Percentiles rank a stretch among this genome's conserved stretches.
phyloP scores from a whole-genome alignment of 2,329 filamentous ascomycete genomes.

The Aschersonia sp. region DNA sequence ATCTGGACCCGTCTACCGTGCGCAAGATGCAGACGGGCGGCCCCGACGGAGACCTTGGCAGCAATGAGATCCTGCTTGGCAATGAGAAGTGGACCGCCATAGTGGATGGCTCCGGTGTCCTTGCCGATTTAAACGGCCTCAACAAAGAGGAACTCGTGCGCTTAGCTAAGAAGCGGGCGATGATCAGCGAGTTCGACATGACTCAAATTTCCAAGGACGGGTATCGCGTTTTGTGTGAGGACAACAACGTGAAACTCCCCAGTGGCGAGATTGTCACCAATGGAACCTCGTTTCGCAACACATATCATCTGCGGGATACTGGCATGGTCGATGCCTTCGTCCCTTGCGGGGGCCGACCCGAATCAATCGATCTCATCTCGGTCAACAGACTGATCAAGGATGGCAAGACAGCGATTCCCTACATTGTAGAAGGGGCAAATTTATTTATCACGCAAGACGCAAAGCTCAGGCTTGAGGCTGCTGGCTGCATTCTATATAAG shows the following conservation, averaged over 20 bases:
- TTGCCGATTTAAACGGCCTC: constrained; percentile 83
- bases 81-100: constrained; percentile 93
- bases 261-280: constrained; percentile 77
- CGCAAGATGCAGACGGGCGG: constrained; percentile 96
- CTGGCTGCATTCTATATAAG: constrained; percentile 93
- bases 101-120: constrained; percentile 90
- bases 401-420: constrained; percentile 76
- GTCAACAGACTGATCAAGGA: constrained; percentile 80
- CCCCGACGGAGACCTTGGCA: constrained; percentile 89
- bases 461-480: constrained; percentile 85
- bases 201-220: constrained; percentile 77
- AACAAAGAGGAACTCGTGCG: constrained; percentile 71
- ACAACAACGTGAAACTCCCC: constrained; percentile 77
- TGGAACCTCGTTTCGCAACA: constrained; percentile 92
- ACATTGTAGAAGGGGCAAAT: constrained; percentile 95
- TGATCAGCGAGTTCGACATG: constrained; percentile 78
- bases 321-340: constrained; percentile 79
- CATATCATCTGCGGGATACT: constrained; percentile 75
- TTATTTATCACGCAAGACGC: constrained; percentile 98
- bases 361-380: constrained; percentile 85
- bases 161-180: constrained; percentile 71
- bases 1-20: constrained; percentile 72
- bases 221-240: constrained; percentile 85
- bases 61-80: constrained; percentile 91
- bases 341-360: constrained; percentile 87